Conservation (phyloP, 108 stramenopile genomes). For the Licmophora abbreviata region DNA sequence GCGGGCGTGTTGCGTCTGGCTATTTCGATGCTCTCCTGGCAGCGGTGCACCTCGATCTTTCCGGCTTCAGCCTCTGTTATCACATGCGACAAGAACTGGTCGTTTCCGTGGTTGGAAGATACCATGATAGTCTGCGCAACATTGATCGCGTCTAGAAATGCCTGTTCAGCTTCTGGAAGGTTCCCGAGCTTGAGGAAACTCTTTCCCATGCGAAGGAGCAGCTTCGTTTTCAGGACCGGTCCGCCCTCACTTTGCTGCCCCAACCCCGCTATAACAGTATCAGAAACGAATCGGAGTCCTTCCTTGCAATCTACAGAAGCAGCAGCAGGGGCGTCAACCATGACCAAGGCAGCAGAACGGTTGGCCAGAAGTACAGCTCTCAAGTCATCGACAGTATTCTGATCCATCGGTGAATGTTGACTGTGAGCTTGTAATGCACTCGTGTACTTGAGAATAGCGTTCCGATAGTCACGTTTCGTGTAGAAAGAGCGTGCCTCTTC, state of each 20-base stretch:
- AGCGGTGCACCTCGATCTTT: constrained; percentile 37
- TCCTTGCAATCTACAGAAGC: constrained; percentile 19
- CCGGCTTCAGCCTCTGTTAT: constrained; percentile 53
- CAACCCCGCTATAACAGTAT: too few species aligned
- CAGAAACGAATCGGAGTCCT: neutral
- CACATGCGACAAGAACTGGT: constrained; percentile 44
- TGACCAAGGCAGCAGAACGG: constrained; percentile 71
- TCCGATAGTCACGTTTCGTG: constrained; percentile 37
- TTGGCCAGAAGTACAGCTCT: constrained; percentile 63
- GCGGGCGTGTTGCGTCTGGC: neutral
- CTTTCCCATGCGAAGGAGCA: constrained; percentile 52
- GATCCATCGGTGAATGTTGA: constrained; percentile 10
- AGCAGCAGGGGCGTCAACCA: constrained; percentile 60
- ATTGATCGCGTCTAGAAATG: constrained; percentile 35
- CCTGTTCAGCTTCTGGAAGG: constrained; percentile 37
- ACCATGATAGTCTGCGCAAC: constrained; percentile 9
- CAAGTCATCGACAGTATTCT: constrained; percentile 16
- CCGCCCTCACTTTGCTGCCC: constrained; percentile 19
- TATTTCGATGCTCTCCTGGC: constrained; percentile 28
- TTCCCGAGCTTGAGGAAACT: constrained; percentile 56
- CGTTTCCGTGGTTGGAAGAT: constrained; percentile 12
- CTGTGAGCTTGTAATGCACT: constrained; percentile 39
- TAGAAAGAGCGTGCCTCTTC: constrained; percentile 51
- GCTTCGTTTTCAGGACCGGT: constrained; percentile 36
- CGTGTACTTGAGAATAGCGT: constrained; percentile 44